A percentile compares a stretch with the other conserved stretches of the same genome.
These are phyloP conservation scores for Termitomyces sp. DNA, from an alignment of 768 basidiomycete genomes.

Conservation along the genomic window DNA sequence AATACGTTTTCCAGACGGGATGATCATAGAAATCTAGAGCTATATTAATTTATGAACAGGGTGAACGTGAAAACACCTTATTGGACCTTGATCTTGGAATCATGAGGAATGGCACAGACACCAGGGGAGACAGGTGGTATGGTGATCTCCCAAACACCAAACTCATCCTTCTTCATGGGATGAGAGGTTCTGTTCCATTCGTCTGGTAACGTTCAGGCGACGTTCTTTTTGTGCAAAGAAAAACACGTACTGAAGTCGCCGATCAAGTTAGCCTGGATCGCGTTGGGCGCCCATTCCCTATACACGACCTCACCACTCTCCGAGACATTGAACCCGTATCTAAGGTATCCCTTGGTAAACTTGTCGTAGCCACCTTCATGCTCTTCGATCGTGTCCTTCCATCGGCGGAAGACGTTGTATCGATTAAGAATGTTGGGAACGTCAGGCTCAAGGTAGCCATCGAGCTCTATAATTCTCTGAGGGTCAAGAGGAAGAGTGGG, in stretches of 20 bases:
- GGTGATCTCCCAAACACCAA: slow-evolving; percentile 86
- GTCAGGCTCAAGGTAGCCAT: slow-evolving; percentile 73
- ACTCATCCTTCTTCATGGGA: slow-evolving; percentile 79
- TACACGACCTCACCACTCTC: slow-evolving; percentile 69
- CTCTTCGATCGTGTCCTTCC: slow-evolving; percentile 70
- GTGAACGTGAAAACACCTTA: background rate
- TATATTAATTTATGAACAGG: slow-evolving; percentile 1
- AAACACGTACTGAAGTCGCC: slow-evolving; percentile 90
- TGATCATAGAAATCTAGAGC: slow-evolving; percentile 85
- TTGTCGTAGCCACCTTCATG: slow-evolving; percentile 82
- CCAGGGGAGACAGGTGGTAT: slow-evolving; percentile 66
- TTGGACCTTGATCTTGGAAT: slow-evolving; percentile 88
- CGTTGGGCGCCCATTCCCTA: slow-evolving; percentile 96
- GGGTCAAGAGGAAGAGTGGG: slow-evolving; percentile 45
- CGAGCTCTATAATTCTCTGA: slow-evolving; percentile 54
- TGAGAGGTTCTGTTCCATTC: slow-evolving; percentile 83
- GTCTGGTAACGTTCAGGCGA: slow-evolving; percentile 41
- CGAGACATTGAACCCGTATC: slow-evolving; percentile 72
- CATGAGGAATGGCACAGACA: slow-evolving; percentile 82
- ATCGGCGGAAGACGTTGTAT: slow-evolving; percentile 62
- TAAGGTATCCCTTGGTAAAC: slow-evolving; percentile 77
- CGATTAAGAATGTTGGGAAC: slow-evolving; percentile 64
- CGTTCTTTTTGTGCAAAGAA: background rate
- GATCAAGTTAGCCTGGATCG: slow-evolving; percentile 73
- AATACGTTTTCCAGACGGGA: slow-evolving; percentile 72